Conservation (phyloP, 1,284 basidiomycete genomes). For the Fistulina hepatica region DNA sequence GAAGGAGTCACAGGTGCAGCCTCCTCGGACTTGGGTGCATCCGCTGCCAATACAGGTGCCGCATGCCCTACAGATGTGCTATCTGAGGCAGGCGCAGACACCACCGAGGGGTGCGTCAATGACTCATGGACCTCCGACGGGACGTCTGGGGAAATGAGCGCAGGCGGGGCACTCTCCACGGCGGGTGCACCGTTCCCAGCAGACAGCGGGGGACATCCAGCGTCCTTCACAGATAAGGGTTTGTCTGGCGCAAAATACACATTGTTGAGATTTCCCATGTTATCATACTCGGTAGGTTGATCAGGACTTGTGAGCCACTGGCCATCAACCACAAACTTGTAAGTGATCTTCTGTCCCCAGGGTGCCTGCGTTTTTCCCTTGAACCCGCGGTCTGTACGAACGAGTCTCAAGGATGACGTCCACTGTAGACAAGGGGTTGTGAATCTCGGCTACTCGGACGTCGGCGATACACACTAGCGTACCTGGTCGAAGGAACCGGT, state of each 20-base stretch:
- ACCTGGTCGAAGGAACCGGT: slow-evolving; percentile 74
- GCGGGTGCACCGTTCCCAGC: too few species aligned
- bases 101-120: too few species aligned
- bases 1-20: too few species aligned
- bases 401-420: slow-evolving; percentile 47
- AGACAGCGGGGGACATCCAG: too few species aligned
- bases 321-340: slow-evolving; percentile 76
- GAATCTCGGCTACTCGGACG: slow-evolving; percentile 7
- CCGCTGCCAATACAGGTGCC: too few species aligned
- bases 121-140: too few species aligned
- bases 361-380: slow-evolving; percentile 44
- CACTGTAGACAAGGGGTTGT: slow-evolving; percentile 42
- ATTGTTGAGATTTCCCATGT: slow-evolving; percentile 62
- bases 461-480: slow-evolving; percentile 18
- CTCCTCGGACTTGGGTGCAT: too few species aligned
- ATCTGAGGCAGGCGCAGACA: too few species aligned
- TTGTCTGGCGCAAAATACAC: slow-evolving; percentile 51
- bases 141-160: too few species aligned
- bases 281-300: slow-evolving; percentile 52
- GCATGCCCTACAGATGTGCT: too few species aligned
- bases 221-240: too few species aligned
- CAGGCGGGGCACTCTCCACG: too few species aligned
- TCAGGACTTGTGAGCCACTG: slow-evolving; percentile 47
- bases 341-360: slow-evolving; percentile 52
- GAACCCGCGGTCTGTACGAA: slow-evolving; percentile 45